Base-by-base conservation (phyloP, 495 filamentous ascomycete genomes). In the Aspergillus baeticus region DNA sequence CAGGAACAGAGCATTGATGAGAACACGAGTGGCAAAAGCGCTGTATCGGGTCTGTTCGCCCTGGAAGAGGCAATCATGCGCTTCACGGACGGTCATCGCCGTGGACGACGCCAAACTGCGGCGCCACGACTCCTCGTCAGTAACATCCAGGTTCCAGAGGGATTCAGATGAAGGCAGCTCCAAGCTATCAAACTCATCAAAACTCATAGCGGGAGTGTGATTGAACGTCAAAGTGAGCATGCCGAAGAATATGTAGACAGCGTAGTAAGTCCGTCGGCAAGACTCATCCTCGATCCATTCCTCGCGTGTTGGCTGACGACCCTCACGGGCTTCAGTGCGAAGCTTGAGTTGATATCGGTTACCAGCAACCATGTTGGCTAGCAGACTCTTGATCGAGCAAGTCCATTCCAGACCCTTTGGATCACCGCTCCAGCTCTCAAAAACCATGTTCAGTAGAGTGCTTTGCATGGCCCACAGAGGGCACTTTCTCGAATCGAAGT, bases 181-280 rank as follows among this genome's bases (percentile, higher is more conserved):
- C 20, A 98, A 77, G 59, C 89, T 87, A 66, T 98, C 95, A 63
- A 98, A 95, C 72, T 98, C 95, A 71, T 96, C 95, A 77, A 96
- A 96, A 69, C 89, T 92, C 77, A 98, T 96, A 21, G 92, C 87
- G 21, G 95, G 95, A 2, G 93, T 96, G 71, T 98, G 94, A 72
- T 98, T 97, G 81, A 93, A 98, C 2, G 93, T 96, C 63, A 98
- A 71, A 7, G 94, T 98, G 57, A 98, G 76, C 67, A 98, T 82
- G 54, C 94, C 94, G 65, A 98, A 98, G 84, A 98, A 98, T 74
- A 98, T 92, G 73, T 98, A 98, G 52, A 98, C 93, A n/a, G 94
- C 94, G 63, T 92, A 98, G 76, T 98, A 98, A 2, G 94, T 98
- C 42, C 94, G 90, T 51, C 92, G 85, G 77, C 95, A 96, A 18